Evolutionary conservation across 2,329 filamentous ascomycete genomes (phyloP).

Genomic region (Hortaea werneckii): DNA sequence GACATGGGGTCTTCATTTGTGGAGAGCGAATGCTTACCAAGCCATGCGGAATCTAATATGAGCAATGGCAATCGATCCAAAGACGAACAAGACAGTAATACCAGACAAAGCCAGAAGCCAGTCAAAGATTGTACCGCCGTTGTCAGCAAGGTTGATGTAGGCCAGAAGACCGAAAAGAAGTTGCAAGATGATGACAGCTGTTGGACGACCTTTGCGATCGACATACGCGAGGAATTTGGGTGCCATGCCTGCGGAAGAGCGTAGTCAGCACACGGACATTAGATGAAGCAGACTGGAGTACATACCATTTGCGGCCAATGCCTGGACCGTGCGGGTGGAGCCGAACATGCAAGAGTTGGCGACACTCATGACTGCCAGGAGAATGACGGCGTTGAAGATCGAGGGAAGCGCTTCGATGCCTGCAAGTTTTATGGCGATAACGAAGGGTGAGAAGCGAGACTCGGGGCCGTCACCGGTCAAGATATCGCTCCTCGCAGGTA

Average conservation of each 20-base stretch:
- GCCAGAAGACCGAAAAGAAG: slow-evolving; percentile 60
- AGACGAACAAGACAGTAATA: slow-evolving; percentile 63
- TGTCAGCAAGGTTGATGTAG: slow-evolving; percentile 60
- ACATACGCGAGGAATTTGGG: slow-evolving; percentile 52
- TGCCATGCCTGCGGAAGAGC: slow-evolving; percentile 53
- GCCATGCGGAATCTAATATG: slow-evolving; percentile 62
- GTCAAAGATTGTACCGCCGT: slow-evolving; percentile 53
- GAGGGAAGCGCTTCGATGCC: slow-evolving; percentile 49
- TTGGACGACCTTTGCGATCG: slow-evolving; percentile 71
- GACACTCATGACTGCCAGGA: slow-evolving; percentile 47
- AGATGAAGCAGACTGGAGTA: slow-evolving; percentile 34
- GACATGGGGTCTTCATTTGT: no score
- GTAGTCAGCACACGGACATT: neutral
- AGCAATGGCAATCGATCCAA: slow-evolving; percentile 58
- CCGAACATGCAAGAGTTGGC: slow-evolving; percentile 44
- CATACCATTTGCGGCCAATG: slow-evolving; percentile 67
- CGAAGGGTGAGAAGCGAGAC: slow-evolving; percentile 47
- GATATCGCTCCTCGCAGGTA: slow-evolving; percentile 9
- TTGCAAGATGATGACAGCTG: slow-evolving; percentile 54
- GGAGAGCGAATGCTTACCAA: no score
- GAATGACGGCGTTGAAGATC: slow-evolving; percentile 56
- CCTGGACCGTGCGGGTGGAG: slow-evolving; percentile 79
- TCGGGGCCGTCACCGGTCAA: slow-evolving; percentile 31
- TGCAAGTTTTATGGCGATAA: slow-evolving; percentile 50
- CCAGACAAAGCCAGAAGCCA: slow-evolving; percentile 73